Evolutionary conservation across 2,329 filamentous ascomycete genomes (phyloP), one percentile per base, ranked within the genome.

Genomic region (Trematosphaeria pertusa): DNA sequence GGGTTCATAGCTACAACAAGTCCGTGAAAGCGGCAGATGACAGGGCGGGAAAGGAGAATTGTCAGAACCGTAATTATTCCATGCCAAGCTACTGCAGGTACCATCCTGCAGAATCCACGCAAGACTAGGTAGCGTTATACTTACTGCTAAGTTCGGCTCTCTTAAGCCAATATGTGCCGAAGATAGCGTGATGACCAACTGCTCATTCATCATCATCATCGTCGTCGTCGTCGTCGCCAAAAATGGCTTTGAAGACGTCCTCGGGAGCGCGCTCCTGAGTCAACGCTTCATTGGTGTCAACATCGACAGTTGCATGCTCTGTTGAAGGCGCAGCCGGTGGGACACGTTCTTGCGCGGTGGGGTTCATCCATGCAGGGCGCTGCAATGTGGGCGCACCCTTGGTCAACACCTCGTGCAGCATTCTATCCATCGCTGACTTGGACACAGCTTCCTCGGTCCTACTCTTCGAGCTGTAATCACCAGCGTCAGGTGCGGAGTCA

Each of bases 161-260:
- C n/a, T n/a, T n/a, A n/a, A n/a, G n/a, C n/a, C n/a, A n/a, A n/a
- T n/a, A n/a, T n/a, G n/a, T n/a, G n/a, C n/a, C n/a, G n/a, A n/a
- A n/a, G n/a, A n/a, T n/a, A n/a, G n/a, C n/a, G n/a, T n/a, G n/a
- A n/a, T n/a, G n/a, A n/a, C n/a, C n/a, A n/a, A n/a, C n/a, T n/a
- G n/a, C n/a, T n/a, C n/a, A n/a, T n/a, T n/a, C n/a, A n/a, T n/a
- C n/a, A n/a, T n/a, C n/a, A n/a, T n/a, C n/a, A n/a, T 50, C 46
- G 8, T 30, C 35, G 10, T 57, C 53, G 55, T 88, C 87, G 63
- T 88, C 88, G 67, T 91, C 90, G 5, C 92, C 93, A 80, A 97
- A 97, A 21, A 97, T 91, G n/a, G 91, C 89, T 58, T 84, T 89
- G 61, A 97, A 91, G 0, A 97, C 86, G 33, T 88, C 89, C 37